Base-by-base conservation (phyloP, 202 grass and related monocot species). In the Zoysia matrella region DNA sequence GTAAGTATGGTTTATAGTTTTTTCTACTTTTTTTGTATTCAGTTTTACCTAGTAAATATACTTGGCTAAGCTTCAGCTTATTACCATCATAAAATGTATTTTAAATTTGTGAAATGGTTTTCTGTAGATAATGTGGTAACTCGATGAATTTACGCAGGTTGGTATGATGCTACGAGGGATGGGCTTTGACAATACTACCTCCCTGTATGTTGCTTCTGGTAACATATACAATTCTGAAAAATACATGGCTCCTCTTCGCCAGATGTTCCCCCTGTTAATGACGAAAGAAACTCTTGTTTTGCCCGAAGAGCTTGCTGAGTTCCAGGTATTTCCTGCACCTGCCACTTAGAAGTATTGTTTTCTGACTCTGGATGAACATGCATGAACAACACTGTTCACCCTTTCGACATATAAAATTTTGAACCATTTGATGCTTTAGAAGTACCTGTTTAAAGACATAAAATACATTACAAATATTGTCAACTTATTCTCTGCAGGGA, bases 151-250 rank as follows among this genome's bases (percentile, higher is more conserved):
- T 56, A 53, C 78, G 77, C 85, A 95, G 96, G 96, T 98, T 52
- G 96, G 96, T 40, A 95, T 98, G 96, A 98, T 98, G 96, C 83
- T 98, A 58, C 86, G 91, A 58, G 96, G 92, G 73, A 98, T 98
- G 96, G 96, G 92, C 81, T 95, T 98, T 60, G 89, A 82, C 67
- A 92, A 98, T 67, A 91, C 74, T 53, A 98, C 91, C 22, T 80
- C 86, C 46, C 83, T 98, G 52, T 98, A 98, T 52, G 75, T 98
- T 78, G 96, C 96, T 80, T 98, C 92, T 71, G 96, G 91, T 79
- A 91, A 92, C 84, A 95, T 98, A 78, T 95, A 98, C 56, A 90
- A 94, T 83, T 86, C 73, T 67, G 84, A 80, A 77, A 95, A 90
- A 76, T 98, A 95, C 68, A 98, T 98, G 90, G 83, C 87, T 81